phyloP scores from a whole-genome alignment of 2,329 filamentous ascomycete species.

The Botryotinia globosa region DNA sequence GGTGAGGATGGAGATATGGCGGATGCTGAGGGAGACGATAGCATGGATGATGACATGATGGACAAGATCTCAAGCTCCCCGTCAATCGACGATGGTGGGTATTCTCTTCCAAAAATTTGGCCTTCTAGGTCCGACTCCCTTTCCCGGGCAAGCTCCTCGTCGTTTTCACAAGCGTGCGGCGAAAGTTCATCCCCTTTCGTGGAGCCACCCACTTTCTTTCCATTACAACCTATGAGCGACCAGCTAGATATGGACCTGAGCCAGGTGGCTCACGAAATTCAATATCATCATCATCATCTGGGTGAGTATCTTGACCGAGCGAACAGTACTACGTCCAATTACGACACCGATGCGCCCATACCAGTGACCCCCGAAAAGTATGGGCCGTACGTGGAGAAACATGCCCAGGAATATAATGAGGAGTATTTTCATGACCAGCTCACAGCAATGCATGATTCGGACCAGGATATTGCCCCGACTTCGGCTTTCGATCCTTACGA shows the following conservation, averaged over 20 bases:
- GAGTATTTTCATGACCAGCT: conserved; percentile 27
- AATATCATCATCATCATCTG: conserved; percentile 47
- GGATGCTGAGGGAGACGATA: conserved; percentile 67
- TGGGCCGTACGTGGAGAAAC: conserved; percentile 21
- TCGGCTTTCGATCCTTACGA: conserved; percentile 4
- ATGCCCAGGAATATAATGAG: conserved; percentile 28
- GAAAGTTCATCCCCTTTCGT: conserved; percentile 38
- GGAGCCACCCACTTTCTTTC: conserved; percentile 35
- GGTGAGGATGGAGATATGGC: conserved; percentile 62
- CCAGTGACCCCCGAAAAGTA: conserved; percentile 5
- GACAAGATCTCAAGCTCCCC: conserved; percentile 98
- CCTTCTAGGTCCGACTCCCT: conserved; percentile 35
- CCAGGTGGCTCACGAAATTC: conserved; percentile 29
- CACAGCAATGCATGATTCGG: conserved; percentile 11
- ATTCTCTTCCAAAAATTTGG: conserved; percentile 39
- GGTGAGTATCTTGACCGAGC: conserved; percentile 46
- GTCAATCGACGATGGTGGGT: conserved; percentile 99
- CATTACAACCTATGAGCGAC: conserved; percentile 28
- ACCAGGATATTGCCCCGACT: neutral
- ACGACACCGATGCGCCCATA: conserved; percentile 45
- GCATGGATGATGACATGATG: conserved; percentile 86
- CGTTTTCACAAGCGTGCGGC: conserved; percentile 38
- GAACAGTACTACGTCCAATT: conserved; percentile 39
- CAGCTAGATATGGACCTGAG: conserved; percentile 30
- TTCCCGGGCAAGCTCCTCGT: conserved; percentile 23